Evolutionary conservation across 257 asterid genomes (phyloP).

Genomic region (Penstemon barbatus): DNA sequence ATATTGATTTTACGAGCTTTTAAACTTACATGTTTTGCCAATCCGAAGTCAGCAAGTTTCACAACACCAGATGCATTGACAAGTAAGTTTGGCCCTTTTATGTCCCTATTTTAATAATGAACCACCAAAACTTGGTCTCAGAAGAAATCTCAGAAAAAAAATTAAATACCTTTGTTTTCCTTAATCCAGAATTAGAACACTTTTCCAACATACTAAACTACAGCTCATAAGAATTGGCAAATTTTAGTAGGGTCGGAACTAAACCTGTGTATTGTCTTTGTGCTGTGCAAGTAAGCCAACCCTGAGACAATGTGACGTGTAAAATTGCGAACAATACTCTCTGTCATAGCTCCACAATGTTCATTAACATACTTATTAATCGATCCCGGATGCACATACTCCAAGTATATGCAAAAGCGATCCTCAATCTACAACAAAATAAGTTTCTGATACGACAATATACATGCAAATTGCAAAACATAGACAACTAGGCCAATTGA

Average conservation of each 20-base stretch:
- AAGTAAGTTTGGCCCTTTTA: conserved; percentile 91
- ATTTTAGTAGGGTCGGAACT: not conserved
- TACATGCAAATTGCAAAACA: conserved; percentile 10
- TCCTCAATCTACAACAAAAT: conserved; percentile 62
- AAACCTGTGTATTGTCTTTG: conserved; percentile 82
- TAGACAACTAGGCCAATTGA: not conserved
- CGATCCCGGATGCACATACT: conserved; percentile 92
- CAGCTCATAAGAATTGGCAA: not conserved
- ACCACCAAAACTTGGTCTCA: conserved; percentile 22
- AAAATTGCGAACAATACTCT: conserved; percentile 74
- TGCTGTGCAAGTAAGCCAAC: conserved; percentile 82
- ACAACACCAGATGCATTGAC: conserved; percentile 82
- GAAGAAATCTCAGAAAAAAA: conserved; percentile 19
- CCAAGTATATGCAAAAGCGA: conserved; percentile 89
- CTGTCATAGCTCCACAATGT: conserved; percentile 82
- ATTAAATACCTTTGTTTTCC: not conserved
- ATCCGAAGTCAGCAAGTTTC: conserved; percentile 90
- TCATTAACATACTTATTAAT: conserved; percentile 65
- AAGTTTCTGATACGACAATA: conserved; percentile 19
- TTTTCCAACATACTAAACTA: conserved; percentile 7
- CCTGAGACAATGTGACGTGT: conserved; percentile 90
- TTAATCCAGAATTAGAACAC: not conserved
- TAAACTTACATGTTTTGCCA: conserved; percentile 85
- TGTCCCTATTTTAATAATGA: conserved; percentile 56
- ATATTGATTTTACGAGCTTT: conserved; percentile 13